Base-by-base conservation (phyloP, 495 filamentous ascomycete genomes). In the Extremus antarcticus region DNA sequence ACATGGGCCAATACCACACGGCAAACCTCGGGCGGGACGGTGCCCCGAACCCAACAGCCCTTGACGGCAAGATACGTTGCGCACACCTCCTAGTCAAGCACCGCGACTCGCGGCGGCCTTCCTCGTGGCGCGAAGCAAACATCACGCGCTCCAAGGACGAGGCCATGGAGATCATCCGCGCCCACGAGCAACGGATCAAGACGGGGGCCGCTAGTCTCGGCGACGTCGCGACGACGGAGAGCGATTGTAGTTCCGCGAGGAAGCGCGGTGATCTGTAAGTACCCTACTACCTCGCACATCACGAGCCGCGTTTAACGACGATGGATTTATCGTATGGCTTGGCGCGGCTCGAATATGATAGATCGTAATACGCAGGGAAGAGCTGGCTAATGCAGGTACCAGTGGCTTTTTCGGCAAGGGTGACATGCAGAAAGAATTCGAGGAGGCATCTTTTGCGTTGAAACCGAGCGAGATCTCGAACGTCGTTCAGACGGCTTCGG, bases 401-500 rank as follows among this genome's bases (percentile, higher is more conserved):
- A 88, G 84, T 47, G 92, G 92, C 1, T 95, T 88, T 69, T 98
- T 98, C 65, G 89, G 88, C 21, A 81, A 72, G 53, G 86, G 88
- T 3, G 92, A 98, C 63, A 98, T 98, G 92, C 92, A 98, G 65
- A 95, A 91, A 75, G 92, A 97, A 71, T 98, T 98, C 60, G 92
- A 97, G 69, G 88, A 95, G 25, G 89, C 90, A 0, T 85, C 91
- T 2, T 97, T 97, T 73, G 82, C 82, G 15, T 71, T 98, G 29
- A 79, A 88, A 66, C 83, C 83, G 0, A 88, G 88, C 20, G 82
- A 96, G 68, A 80, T 98, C 53, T 95, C 88, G 65, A 71, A 76
- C 20, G 73, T 95, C 24, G 86, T 96, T 0, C 85, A 95, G 65
- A 95, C 91, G 2, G 88, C 88, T n/a, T 94, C 88, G 22, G 92